Evolutionary conservation across 1,284 basidiomycete species (phyloP).

Genomic region (Microbotryum violaceum): DNA sequence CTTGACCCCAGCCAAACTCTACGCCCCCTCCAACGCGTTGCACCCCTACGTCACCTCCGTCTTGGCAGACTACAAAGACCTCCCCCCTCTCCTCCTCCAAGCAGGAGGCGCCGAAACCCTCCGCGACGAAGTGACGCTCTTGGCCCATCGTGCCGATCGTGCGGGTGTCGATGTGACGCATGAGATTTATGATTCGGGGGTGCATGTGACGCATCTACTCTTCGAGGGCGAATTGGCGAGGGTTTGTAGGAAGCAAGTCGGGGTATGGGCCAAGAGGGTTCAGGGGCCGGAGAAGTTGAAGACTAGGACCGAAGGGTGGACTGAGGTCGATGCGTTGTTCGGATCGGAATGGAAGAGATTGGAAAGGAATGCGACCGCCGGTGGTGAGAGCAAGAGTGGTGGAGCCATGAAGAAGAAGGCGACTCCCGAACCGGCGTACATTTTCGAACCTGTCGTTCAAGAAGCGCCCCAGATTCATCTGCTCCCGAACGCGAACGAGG

Average conservation of each 20-base stretch:
- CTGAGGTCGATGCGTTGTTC: background rate
- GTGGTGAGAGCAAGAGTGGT: background rate
- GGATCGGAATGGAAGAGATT: background rate
- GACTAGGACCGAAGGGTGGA: too few relatives aligned
- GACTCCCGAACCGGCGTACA: background rate
- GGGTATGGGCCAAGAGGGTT: slow-evolving; percentile 2
- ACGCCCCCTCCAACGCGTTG: background rate
- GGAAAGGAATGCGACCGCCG: background rate
- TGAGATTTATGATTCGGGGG: slow-evolving; percentile 13
- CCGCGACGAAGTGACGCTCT: slow-evolving; percentile 41
- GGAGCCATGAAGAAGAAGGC: background rate
- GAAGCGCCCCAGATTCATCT: background rate
- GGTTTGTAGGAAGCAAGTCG: background rate
- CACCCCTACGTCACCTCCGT: slow-evolving; percentile 27
- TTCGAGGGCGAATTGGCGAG: background rate
- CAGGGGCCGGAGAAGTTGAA: background rate
- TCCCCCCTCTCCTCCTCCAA: slow-evolving; percentile 43
- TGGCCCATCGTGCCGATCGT: slow-evolving; percentile 40
- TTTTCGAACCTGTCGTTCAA: background rate
- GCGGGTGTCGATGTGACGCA: slow-evolving; percentile 36
- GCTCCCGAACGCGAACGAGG: background rate
- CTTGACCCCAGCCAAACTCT: slow-evolving; percentile 1
- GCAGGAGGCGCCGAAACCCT: slow-evolving; percentile 41
- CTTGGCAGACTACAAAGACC: slow-evolving; percentile 22
- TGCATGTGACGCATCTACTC: slow-evolving; percentile 20